Conservation (phyloP, 208 protist genomes). For the Leishmania guyanensis region DNA sequence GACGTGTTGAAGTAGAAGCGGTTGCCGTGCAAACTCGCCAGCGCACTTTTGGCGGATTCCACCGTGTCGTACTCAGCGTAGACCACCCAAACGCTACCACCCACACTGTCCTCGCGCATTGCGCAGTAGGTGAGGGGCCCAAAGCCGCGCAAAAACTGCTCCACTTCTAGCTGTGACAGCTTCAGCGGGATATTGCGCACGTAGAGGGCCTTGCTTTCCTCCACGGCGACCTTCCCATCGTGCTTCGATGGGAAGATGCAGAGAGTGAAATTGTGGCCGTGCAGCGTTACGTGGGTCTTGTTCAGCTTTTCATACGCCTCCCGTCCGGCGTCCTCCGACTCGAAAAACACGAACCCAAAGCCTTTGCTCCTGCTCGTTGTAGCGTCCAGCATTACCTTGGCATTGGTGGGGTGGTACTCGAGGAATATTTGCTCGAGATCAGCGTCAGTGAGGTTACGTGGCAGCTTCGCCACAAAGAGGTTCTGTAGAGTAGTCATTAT, state of each 20-base stretch:
- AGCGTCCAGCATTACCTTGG: conserved; percentile 91
- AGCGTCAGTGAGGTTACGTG: conserved; percentile 77
- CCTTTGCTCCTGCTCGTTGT: conserved; percentile 92
- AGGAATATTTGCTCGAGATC: conserved; percentile 79
- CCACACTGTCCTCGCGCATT: conserved; percentile 89
- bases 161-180: conserved; percentile 59
- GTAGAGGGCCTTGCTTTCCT: conserved; percentile 68
- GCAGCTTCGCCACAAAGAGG: conserved; percentile 96
- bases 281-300: conserved; percentile 56
- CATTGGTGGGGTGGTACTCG: conserved; percentile 85
- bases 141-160: conserved; percentile 70
- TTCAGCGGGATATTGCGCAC: conserved; percentile 81
- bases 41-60: conserved; percentile 56
- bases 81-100: conserved; percentile 81
- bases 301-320: conserved; percentile 78
- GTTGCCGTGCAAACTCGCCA: conserved; percentile 74
- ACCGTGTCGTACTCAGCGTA: conserved; percentile 83
- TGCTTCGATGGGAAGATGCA: conserved; percentile 89
- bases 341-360: conserved; percentile 98
- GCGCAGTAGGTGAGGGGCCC: conserved; percentile 82
- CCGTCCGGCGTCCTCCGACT: conserved; percentile 81
- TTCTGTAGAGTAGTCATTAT: conserved; percentile 92
- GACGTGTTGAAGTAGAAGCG: conserved; percentile 62
- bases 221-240: conserved; percentile 65
- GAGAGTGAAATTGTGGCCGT: conserved; percentile 73